Base-by-base conservation (phyloP, 305 asterid genomes). In the Lippia alba region DNA sequence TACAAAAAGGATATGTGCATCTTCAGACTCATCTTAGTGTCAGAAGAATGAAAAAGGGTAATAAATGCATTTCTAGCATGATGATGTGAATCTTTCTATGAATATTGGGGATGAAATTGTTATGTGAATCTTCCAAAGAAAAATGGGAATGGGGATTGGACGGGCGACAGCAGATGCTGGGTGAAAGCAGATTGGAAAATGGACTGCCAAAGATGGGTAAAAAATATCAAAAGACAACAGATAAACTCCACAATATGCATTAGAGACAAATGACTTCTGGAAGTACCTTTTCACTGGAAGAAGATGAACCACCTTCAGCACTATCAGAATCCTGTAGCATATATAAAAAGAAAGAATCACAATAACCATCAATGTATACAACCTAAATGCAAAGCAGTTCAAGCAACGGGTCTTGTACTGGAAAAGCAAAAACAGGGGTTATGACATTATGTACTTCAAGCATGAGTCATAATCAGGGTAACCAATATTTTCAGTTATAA, bases 261-360 rank as follows among this genome's bases (percentile, higher is more conserved):
- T 30, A 56, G 33, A 33, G 54, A 30, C 5, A 66, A 62, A 61
- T 41, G 51, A 36, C 17, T 24, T 56, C 19, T 60, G 32, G 12
- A 71, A 62, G 68, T 85, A 89, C 93, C 87, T 87, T 77, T 73
- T 80, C 86, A 67, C 63, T 65, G 67, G 82, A 72, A 64, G 86
- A 62, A 15, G 92, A 79, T 46, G 76, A 70, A 54, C 78, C 91
- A 60, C 80, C 78, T 56, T 80, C 91, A 15, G 61, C 81, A 69
- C 81, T 83, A 39, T 79, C 85, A 57, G 86, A 72, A 49, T 75
- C 87, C 97, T 91, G 85, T 67, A 64, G 53, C 46, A 55, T 50
- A 71, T 9, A 46, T 41, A 56, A 70, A 64, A 7, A 41, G 53
- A 70, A 0, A 70, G n/a, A 45, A 49, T 66, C 41, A 76, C 30